These are phyloP conservation scores for Acer saccharum DNA, from an alignment of 345 rosid species.

Conservation along the genomic window DNA sequence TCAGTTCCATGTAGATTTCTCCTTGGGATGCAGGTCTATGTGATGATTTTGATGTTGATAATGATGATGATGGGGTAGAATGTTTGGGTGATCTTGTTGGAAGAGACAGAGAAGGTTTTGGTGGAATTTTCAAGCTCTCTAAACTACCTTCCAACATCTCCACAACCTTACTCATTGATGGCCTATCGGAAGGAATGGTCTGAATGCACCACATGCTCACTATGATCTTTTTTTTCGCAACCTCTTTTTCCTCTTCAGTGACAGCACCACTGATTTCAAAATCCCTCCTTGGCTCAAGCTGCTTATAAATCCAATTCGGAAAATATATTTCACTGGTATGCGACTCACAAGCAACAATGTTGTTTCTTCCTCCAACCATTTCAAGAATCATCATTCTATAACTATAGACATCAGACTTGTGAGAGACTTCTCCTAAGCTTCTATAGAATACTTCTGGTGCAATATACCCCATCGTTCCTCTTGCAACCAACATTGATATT, in stretches of 20 bases:
- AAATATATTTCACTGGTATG: slow-evolving; percentile 22
- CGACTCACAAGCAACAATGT: slow-evolving; percentile 1
- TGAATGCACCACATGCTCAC: slow-evolving; percentile 55
- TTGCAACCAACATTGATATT: slow-evolving; percentile 30
- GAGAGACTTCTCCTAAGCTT: slow-evolving; percentile 35
- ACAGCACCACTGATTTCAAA: neutral
- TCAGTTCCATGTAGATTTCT: neutral
- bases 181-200: slow-evolving; percentile 45
- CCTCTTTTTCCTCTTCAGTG: slow-evolving; percentile 14
- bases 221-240: slow-evolving; percentile 29
- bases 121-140: slow-evolving; percentile 14
- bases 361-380: slow-evolving; percentile 39
- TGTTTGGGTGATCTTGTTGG: neutral
- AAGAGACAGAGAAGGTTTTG: slow-evolving; percentile 6
- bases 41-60: neutral
- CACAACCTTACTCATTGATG: slow-evolving; percentile 39
- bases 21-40: neutral
- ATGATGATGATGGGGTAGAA: neutral
- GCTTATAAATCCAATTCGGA: slow-evolving; percentile 15
- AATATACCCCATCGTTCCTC: slow-evolving; percentile 52
- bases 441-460: slow-evolving; percentile 49
- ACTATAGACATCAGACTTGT: slow-evolving; percentile 55
- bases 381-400: slow-evolving; percentile 51
- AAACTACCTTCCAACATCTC: slow-evolving; percentile 34
- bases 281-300: slow-evolving; percentile 5